Conservation (phyloP, 2,329 filamentous ascomycete genomes). For the Clonostachys rosea region DNA sequence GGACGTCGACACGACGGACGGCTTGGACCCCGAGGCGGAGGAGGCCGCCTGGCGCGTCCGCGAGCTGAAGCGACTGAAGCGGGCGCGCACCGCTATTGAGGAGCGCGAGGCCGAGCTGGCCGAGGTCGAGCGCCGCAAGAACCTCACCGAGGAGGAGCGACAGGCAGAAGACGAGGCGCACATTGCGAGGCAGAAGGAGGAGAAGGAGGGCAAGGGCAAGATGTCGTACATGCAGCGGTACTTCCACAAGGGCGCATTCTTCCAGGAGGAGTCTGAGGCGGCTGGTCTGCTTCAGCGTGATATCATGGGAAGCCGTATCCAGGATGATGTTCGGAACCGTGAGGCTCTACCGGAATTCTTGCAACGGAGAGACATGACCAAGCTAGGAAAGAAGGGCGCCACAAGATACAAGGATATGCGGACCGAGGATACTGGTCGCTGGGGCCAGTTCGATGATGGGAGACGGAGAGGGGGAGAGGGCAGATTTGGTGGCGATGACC, state of each 20-base stretch:
- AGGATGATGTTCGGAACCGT: conserved; percentile 77
- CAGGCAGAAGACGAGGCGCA: conserved; percentile 78
- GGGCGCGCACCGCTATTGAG: conserved; percentile 82
- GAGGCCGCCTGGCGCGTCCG: conserved; percentile 90
- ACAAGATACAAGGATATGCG: conserved; percentile 87
- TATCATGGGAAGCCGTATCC: conserved; percentile 78
- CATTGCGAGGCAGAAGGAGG: conserved; percentile 73
- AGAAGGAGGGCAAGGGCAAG: conserved; percentile 73
- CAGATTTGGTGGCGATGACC: conserved; percentile 50
- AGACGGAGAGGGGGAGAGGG: conserved; percentile 20
- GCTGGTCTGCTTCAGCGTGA: conserved; percentile 76
- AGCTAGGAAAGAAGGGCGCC: conserved; percentile 85
- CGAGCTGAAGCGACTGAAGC: conserved; percentile 83
- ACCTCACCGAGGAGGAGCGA: conserved; percentile 82
- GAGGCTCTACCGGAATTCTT: conserved; percentile 85
- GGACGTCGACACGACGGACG: conserved; percentile 86
- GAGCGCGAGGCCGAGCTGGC: conserved; percentile 78
- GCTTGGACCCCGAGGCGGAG: conserved; percentile 80
- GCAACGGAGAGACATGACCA: conserved; percentile 90
- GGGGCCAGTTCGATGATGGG: conserved; percentile 63
- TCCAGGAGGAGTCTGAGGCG: conserved; percentile 72
- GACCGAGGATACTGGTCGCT: conserved; percentile 84
- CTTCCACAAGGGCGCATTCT: conserved; percentile 96
- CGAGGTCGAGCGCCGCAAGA: conserved; percentile 82
- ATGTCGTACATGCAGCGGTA: conserved; percentile 94